Evolutionary conservation across 768 basidiomycete species (phyloP), one percentile per base, ranked within the genome.

Genomic region (Collybia nuda): DNA sequence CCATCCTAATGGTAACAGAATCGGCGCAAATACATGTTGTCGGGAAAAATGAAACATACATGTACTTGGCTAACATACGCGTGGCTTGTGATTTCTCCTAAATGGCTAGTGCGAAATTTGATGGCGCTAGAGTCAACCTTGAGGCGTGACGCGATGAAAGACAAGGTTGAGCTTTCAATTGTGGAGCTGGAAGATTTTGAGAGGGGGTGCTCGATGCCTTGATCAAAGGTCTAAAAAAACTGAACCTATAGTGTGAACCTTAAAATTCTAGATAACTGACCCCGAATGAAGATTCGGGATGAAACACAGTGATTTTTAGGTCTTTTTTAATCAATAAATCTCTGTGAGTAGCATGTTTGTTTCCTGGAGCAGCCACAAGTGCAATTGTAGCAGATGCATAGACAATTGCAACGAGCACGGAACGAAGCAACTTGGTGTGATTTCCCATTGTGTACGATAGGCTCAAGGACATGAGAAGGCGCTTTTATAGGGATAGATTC

Each of bases 241-340:
- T n/a, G n/a, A 52, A 48, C 29, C 42, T 29, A 39, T 43, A 44
- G 3, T 15, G 15, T n/a, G 26, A 35, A 44, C 23, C 11, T 11
- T 4, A 40, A 15, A 23, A 35, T 35, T 22, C 6, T n/a, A 21
- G 47, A 15, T 37, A 12, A 40, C 55, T 41, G 44, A 69, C 72
- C 62, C 72, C 61, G 51, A 61, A 72, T 8, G 63, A 65, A 28
- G 69, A 70, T 15, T 52, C 55, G 6, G 73, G 73, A 55, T 73
- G 68, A 63, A 62, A 74, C 11, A 59, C 55, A 48, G 70, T 67
- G 23, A 74, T 45, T 53, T 65, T 55, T 26, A 69, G 40, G 17
- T 61, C 64, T 23, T 62, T 62, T 17, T 59, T 61, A 32, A 74
- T 50, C 38, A 57, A 64, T 6, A 51, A 53, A 17, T 65, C 59